Percentiles rank a stretch among this genome's conserved stretches.
phyloP scores from a whole-genome alignment of 1,284 basidiomycete species.

The Naganishia albida region DNA sequence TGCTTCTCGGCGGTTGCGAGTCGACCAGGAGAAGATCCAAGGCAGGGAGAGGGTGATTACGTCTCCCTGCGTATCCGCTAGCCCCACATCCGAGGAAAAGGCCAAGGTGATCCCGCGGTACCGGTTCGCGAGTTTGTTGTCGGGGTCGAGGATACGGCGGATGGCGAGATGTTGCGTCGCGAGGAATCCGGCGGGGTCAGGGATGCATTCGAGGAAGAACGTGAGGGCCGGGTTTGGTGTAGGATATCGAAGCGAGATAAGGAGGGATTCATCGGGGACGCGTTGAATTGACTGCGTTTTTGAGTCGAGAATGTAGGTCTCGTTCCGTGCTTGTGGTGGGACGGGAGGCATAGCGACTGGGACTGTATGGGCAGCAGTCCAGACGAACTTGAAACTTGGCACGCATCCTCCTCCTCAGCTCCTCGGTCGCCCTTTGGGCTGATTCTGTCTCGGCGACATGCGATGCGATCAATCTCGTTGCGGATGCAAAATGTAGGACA shows the following conservation, averaged over 20 bases:
- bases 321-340: not conserved
- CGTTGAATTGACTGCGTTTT: not conserved
- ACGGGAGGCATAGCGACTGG: slow-evolving; percentile 4
- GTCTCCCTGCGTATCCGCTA: slow-evolving; percentile 26
- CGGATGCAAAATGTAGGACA: too few species aligned
- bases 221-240: not conserved
- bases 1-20: not conserved
- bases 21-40: slow-evolving; percentile 24
- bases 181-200: slow-evolving; percentile 11
- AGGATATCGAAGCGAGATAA: slow-evolving; percentile 6
- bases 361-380: not conserved
- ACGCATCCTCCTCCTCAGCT: too few species aligned
- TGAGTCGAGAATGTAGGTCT: slow-evolving; percentile 13
- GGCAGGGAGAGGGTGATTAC: slow-evolving; percentile 30
- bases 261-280: not conserved
- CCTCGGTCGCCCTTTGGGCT: too few species aligned
- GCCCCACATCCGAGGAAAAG: slow-evolving; percentile 11
- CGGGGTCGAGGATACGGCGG: not conserved
- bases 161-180: slow-evolving; percentile 2
- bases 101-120: slow-evolving; percentile 17
- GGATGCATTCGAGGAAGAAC: slow-evolving; percentile 8
- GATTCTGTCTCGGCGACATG: too few species aligned
- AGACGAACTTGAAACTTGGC: not conserved
- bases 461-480: too few species aligned
- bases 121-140: not conserved